Evolutionary conservation across 495 filamentous ascomycete genomes (phyloP).

Genomic region (Aspergillus biplanus): DNA sequence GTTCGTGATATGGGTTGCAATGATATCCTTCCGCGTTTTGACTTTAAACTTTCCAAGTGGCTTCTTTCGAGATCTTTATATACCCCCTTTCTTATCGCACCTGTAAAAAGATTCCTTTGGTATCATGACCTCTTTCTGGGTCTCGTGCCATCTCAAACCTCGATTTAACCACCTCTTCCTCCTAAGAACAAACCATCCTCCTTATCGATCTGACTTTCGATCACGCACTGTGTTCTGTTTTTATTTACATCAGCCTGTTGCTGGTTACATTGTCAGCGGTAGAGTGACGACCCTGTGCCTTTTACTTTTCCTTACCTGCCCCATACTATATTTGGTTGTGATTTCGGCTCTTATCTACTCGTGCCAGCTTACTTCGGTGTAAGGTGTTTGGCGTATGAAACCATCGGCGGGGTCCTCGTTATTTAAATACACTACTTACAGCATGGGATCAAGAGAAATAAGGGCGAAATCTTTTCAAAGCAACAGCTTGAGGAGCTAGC

Average conservation of each 20-base stretch:
- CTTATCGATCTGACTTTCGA: constrained; percentile 8
- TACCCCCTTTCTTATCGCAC: constrained; percentile 32
- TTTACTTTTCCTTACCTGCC: constrained; percentile 16
- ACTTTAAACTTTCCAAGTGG: constrained; percentile 27
- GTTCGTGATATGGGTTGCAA: constrained; percentile 37
- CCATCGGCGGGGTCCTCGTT: constrained; percentile 21
- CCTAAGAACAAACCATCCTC: neutral
- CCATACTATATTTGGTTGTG: constrained; percentile 27
- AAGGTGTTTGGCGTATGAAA: constrained; percentile 34
- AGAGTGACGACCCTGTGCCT: constrained; percentile 13
- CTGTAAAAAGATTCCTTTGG: constrained; percentile 32
- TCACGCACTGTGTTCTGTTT: constrained; percentile 9
- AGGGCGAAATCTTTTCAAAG: constrained; percentile 14
- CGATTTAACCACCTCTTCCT: neutral
- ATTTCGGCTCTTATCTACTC: constrained; percentile 31
- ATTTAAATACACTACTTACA: constrained; percentile 22
- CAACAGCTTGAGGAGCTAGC: constrained; percentile 4
- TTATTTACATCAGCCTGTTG: constrained; percentile 27
- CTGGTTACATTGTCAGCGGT: constrained; percentile 24
- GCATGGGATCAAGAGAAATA: constrained; percentile 26
- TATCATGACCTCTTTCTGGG: constrained; percentile 20
- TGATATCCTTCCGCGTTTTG: constrained; percentile 23
- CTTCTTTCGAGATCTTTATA: constrained; percentile 31
- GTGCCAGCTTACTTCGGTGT: constrained; percentile 29
- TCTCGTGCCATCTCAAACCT: constrained; percentile 6